Base-by-base conservation (phyloP, 371 early-diverging fungal species). In the Mortierella polycephala region DNA sequence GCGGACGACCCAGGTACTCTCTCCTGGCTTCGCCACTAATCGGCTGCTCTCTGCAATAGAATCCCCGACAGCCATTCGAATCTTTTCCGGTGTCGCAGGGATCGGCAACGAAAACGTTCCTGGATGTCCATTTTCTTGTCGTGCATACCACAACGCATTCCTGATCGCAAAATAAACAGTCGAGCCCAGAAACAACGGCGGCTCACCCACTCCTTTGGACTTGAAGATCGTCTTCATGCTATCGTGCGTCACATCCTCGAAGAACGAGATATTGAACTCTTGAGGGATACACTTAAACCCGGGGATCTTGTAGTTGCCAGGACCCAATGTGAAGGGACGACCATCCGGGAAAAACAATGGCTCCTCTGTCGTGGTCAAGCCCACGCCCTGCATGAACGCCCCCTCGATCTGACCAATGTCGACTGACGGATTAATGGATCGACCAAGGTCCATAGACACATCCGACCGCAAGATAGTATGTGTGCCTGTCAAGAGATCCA, bases 341-440 rank as follows among this genome's bases (percentile, higher is more conserved):
- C 95, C 95, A 49, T 82, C 85, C 9, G 91, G 88, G 63, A 81
- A 87, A 69, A 85, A 84, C 41, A 93, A 80, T 21, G 89, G 85
- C 77, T 94, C 93, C 70, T 94, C 95, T 13, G 90, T 83, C 6
- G 95, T 93, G 8, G 84, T 82, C 91, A 88, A 92, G 1, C 94
- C 93, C 79, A 87, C 83, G 21, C 95, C 94, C 73, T 93, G 94
- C 2, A 88, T 80, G 79, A 92, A 93, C 8, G 93, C 95, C 18
- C 95, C 95, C 77, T 94, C 95, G 68, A 94, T 93, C 76, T 94
- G 93, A 7, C 94, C 94, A 51, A 93, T 82, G 71, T 94, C 94
- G 52, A 93, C 87, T 30, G 92, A 89, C 42, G 91, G 91, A 80
- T 94, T 93, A 54, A 93, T 85, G 44, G 89, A 87, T 49, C 85